phyloP scores from a whole-genome alignment of 2,329 filamentous ascomycete species.

The Penicillium sp. region DNA sequence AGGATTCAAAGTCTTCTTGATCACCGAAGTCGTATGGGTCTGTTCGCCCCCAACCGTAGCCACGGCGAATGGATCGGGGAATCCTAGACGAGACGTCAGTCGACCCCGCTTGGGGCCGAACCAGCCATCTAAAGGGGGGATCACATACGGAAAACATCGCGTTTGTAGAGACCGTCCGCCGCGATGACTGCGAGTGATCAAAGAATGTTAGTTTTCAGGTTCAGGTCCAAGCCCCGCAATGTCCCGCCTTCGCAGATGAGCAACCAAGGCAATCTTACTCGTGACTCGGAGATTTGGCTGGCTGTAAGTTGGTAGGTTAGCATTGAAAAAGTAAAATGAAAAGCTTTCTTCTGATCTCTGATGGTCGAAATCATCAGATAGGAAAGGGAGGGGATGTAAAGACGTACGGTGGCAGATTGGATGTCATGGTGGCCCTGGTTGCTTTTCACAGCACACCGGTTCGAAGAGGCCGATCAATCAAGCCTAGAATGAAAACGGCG shows the following conservation, averaged over 20 bases:
- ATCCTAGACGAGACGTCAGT: constrained; percentile 60
- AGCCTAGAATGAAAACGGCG: constrained; percentile 32
- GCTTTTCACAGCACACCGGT: constrained; percentile 30
- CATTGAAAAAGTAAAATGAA: constrained; percentile 12
- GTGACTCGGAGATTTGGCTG: constrained; percentile 89
- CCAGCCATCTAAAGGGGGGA: constrained; percentile 11
- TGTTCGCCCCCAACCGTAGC: constrained; percentile 97
- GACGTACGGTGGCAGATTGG: constrained; percentile 64
- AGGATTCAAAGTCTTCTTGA: constrained; percentile 97
- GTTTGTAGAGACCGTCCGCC: constrained; percentile 96
- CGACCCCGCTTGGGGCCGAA: constrained; percentile 8
- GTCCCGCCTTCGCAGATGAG: constrained; percentile 12
- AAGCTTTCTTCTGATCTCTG: neutral
- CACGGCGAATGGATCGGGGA: constrained; percentile 96
- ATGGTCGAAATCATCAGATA: neutral
- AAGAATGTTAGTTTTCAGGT: constrained; percentile 19
- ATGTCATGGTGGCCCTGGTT: constrained; percentile 50
- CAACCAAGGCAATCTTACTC: constrained; percentile 58
- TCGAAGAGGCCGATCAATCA: constrained; percentile 38
- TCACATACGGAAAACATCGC: constrained; percentile 94
- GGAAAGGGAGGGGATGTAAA: neutral
- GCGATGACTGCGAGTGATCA: constrained; percentile 74
- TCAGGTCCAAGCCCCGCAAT: constrained; percentile 21
- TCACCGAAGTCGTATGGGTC: constrained; percentile 95
- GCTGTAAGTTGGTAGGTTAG: constrained; percentile 46